Evolutionary conservation across 1,284 basidiomycete genomes (phyloP).

Genomic region (Fomitopsis betulina): DNA sequence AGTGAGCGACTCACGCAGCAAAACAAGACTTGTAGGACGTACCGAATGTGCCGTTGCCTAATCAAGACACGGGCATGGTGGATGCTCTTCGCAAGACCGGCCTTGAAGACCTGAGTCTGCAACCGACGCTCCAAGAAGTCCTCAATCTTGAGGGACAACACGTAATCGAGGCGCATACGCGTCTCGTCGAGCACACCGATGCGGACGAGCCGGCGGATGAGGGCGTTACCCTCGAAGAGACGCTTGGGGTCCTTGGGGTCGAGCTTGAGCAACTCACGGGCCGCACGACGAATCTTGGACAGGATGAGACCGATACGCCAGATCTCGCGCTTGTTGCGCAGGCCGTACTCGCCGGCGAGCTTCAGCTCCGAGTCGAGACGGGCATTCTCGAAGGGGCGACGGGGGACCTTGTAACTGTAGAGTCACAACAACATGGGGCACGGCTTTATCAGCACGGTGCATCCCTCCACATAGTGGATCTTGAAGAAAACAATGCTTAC

Average conservation of each 20-base stretch:
- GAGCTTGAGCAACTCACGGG: constrained; percentile 99
- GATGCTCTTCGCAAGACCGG: constrained; percentile 95
- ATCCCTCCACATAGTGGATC: constrained; percentile 67
- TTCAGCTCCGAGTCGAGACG: constrained; percentile 99
- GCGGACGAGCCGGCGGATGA: constrained; percentile 98
- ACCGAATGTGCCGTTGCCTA: constrained; percentile 95
- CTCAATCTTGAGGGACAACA: constrained; percentile 97
- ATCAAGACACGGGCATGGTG: constrained; percentile 99
- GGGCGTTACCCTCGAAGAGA: constrained; percentile 99
- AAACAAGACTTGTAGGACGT: constrained; percentile 24
- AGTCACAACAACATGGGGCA: constrained; percentile 49
- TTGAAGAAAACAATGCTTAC: constrained; percentile 65
- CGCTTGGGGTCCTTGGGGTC: constrained; percentile 99
- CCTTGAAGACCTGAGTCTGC: constrained; percentile 99
- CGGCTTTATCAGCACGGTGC: constrained; percentile 58
- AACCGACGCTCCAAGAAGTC: constrained; percentile 99
- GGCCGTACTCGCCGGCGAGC: constrained; percentile 99
- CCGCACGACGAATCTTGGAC: constrained; percentile 99
- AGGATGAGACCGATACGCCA: constrained; percentile 98
- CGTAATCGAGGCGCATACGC: constrained; percentile 99
- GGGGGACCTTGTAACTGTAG: constrained; percentile 94
- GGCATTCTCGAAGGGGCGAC: constrained; percentile 95
- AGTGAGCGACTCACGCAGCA: not conserved
- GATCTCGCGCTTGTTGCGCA: constrained; percentile 99
- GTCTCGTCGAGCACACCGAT: constrained; percentile 99